Conservation (phyloP, 1,284 basidiomycete genomes). For the Phenoliferia sp. region DNA sequence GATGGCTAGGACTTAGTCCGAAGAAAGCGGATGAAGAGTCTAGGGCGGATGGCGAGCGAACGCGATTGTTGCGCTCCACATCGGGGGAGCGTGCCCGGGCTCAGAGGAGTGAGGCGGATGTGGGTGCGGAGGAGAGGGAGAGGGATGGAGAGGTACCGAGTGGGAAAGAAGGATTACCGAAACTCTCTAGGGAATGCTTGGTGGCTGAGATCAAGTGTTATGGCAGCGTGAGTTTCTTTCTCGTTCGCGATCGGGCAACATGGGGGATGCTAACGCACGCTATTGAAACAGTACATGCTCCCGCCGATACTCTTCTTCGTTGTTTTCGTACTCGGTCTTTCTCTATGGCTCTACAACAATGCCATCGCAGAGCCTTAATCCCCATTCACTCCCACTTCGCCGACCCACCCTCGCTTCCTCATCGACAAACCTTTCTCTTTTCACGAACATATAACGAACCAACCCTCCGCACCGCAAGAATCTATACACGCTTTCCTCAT, state of each 20-base stretch:
- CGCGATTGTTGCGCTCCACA: not conserved
- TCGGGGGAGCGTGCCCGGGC: too few relatives aligned
- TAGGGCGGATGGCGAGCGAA: not conserved
- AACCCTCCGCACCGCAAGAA: too few relatives aligned
- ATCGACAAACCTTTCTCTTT: too few relatives aligned
- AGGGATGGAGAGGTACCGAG: not conserved
- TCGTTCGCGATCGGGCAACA: not conserved
- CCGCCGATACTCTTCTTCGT: not conserved
- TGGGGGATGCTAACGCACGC: not conserved
- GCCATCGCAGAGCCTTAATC: not conserved
- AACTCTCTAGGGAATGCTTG: not conserved
- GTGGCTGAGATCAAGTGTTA: not conserved
- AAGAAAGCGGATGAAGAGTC: not conserved
- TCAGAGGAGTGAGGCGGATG: too few relatives aligned
- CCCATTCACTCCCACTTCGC: not conserved
- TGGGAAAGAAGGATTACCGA: not conserved
- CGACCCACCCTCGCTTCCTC: too few relatives aligned
- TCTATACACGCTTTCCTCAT: too few relatives aligned
- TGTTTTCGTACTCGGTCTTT: not conserved
- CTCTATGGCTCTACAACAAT: not conserved
- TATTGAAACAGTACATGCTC: not conserved
- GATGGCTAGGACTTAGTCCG: not conserved
- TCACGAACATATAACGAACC: too few relatives aligned
- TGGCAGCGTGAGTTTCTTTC: not conserved
- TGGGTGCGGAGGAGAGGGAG: too few relatives aligned